Evolutionary conservation across 202 grass and related monocot genomes (phyloP).

Genomic region (Alloteropsis angusta): DNA sequence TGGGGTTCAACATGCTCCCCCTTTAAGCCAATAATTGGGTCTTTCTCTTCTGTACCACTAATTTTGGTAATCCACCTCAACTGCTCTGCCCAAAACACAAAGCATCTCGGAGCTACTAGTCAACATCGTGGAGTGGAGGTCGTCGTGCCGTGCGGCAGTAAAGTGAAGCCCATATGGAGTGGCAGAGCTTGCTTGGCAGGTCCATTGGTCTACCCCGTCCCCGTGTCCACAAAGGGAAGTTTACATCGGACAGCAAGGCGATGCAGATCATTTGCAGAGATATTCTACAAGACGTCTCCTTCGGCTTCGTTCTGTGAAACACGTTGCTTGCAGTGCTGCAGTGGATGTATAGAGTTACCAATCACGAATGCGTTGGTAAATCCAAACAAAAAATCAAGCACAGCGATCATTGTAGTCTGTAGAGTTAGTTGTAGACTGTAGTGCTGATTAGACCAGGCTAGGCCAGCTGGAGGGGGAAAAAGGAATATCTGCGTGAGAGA

Average conservation of each 20-base stretch:
- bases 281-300: not conserved
- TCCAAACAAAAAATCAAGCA: not conserved
- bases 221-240: not conserved
- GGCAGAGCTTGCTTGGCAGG: not conserved
- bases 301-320: not conserved
- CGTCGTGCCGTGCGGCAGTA: not conserved
- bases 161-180: not conserved
- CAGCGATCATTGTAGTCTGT: not conserved
- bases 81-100: not conserved
- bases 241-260: not conserved
- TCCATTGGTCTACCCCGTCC: not conserved
- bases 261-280: not conserved
- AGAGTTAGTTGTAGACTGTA: too few species aligned
- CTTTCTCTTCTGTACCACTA: not conserved
- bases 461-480: not conserved
- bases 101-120: not conserved
- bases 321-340: not conserved
- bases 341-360: not conserved
- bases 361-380: not conserved
- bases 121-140: not conserved
- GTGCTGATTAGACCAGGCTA: not conserved
- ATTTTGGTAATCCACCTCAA: conserved; percentile 17
- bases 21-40: not conserved
- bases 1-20: not conserved
- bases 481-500: not conserved